Base-by-base conservation (phyloP, 2,329 filamentous ascomycete species). In the Aspergillus ustus region DNA sequence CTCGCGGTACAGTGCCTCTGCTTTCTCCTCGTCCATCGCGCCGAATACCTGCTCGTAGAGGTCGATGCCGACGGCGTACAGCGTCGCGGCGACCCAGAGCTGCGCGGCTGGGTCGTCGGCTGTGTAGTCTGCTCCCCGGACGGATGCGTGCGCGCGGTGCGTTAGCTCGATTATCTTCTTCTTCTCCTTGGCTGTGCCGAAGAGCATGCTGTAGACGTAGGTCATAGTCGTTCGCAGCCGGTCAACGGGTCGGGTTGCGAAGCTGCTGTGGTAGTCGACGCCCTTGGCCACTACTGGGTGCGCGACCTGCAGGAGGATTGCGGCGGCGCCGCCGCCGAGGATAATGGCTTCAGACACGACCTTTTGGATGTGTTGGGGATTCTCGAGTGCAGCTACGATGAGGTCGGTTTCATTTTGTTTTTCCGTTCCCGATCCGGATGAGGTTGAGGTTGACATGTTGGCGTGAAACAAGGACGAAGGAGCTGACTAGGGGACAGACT, bases 221-320 rank as follows among this genome's bases (percentile, higher is more conserved):
- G 75, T 75, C 70, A 77, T 75, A 15, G 75, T 79, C 0, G 75
- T 77, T 11, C 72, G 70, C 5, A 80, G 75, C 13, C 76, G 72
- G 59, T 78, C 73, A 13, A 72, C 57, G 1, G 75, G 73, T 11
- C 76, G 71, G 9, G 31, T 29, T 4, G 57, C 71, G 58, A 79
- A 80, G 65, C 75, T 78, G 69, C 74, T 78, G 63, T 78, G 75
- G 52, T 73, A 66, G 62, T 74, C 68, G 29, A 76, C 75, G 22
- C 77, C 77, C 29, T 72, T 72, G 7, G 70, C 77, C 5, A 80
- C 72, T 8, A 73, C 74, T 1, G 78, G 76, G 54, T 78, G 73
- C 37, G 78, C 77, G n/a, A 79, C 73, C 59, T 80, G 78, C 9
- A 79, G 72, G 2, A 80, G 69, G 51, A 80, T 77, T 20, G 77